Evolutionary conservation across 2,329 filamentous ascomycete species (phyloP).

Genomic region (Clonostachys rhizophaga): DNA sequence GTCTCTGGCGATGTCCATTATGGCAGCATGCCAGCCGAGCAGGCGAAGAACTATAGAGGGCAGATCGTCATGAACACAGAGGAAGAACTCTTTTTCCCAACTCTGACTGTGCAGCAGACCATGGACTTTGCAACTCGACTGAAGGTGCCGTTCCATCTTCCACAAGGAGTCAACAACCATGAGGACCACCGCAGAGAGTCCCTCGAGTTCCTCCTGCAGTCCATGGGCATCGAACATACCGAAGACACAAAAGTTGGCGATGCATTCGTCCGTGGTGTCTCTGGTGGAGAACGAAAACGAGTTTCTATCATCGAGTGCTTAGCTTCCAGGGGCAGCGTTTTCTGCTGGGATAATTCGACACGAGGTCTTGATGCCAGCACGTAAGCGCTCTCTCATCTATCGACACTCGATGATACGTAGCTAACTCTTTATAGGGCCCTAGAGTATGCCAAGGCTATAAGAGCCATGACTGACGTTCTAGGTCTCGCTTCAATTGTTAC

Average conservation of each 20-base stretch:
- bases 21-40: constrained; percentile 43
- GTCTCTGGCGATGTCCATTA: constrained; percentile 56
- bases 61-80: constrained; percentile 69
- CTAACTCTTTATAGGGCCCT: constrained; percentile 30
- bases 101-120: constrained; percentile 66
- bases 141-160: constrained; percentile 47
- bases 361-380: constrained; percentile 62
- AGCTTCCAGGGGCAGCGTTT: constrained; percentile 51
- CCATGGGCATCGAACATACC: constrained; percentile 52
- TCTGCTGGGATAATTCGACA: constrained; percentile 65
- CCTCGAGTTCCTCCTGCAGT: constrained; percentile 46
- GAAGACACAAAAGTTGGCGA: constrained; percentile 64
- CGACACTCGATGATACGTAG: neutral
- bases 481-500: constrained; percentile 58
- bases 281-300: constrained; percentile 64
- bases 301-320: constrained; percentile 65
- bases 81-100: constrained; percentile 61
- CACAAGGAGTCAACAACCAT: constrained; percentile 29
- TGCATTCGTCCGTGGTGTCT: constrained; percentile 61
- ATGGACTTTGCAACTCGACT: constrained; percentile 63
- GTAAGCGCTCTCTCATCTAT: constrained; percentile 14
- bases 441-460: constrained; percentile 55
- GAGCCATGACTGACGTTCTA: constrained; percentile 58
- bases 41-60: constrained; percentile 42
- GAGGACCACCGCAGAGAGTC: constrained; percentile 40